phyloP scores from a whole-genome alignment of 176 grass and related monocot species.

The Eremochloa ophiuroides region DNA sequence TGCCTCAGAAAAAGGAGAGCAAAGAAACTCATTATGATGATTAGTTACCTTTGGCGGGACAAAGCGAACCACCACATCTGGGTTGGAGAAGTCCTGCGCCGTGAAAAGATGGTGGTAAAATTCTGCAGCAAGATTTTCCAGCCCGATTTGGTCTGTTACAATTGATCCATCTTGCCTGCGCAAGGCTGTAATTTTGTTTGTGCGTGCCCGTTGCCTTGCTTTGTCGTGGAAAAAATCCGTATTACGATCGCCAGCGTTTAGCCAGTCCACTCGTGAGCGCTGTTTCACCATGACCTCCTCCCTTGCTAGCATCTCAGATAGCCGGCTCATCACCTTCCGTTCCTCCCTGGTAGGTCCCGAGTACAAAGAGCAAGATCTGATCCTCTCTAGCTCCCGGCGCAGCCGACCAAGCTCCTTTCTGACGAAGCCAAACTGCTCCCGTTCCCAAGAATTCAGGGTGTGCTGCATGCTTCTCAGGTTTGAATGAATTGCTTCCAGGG shows the following conservation, averaged over 20 bases:
- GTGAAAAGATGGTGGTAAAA: background rate
- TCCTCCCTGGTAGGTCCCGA: background rate
- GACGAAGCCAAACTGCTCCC: background rate
- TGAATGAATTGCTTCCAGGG: background rate
- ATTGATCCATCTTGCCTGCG: background rate
- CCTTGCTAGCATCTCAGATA: background rate
- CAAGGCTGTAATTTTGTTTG: background rate
- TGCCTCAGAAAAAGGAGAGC: too few relatives aligned
- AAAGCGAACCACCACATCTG: background rate
- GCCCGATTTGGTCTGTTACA: background rate
- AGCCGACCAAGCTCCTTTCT: background rate
- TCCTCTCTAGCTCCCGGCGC: background rate
- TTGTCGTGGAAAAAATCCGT: background rate
- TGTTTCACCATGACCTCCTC: background rate
- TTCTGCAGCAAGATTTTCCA: background rate
- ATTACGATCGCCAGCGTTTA: background rate
- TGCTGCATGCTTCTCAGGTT: accelerated
- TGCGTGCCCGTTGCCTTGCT: accelerated
- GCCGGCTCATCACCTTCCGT: too few relatives aligned
- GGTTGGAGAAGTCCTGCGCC: background rate
- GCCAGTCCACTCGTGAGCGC: background rate
- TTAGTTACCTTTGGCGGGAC: background rate
- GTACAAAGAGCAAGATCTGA: accelerated
- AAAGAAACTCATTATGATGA: background rate
- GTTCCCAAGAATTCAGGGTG: background rate